phyloP scores from a whole-genome alignment of 1,284 basidiomycete genomes.

The Inonotus obliquus region DNA sequence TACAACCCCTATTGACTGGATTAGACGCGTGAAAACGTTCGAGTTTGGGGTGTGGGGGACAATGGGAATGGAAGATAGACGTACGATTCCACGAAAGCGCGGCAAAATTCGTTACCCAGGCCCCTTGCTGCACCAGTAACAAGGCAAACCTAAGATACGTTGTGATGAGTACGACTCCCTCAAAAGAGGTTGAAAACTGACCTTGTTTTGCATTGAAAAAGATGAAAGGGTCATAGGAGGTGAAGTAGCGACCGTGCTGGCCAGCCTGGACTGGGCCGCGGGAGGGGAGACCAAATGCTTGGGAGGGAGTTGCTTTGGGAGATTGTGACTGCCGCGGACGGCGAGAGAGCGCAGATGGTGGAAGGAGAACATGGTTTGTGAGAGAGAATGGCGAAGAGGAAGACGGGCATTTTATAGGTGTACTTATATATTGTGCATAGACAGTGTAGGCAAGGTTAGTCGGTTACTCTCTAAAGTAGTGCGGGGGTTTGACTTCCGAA shows the following conservation, averaged over 20 bases:
- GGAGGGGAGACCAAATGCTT: background rate
- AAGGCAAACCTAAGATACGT: constrained; percentile 66
- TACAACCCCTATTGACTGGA: constrained; percentile 60
- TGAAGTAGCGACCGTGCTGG: constrained; percentile 20
- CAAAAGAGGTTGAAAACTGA: constrained; percentile 23
- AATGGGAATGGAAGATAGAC: constrained; percentile 26
- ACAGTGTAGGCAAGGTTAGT: background rate
- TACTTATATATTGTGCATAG: background rate
- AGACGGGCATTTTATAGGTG: background rate
- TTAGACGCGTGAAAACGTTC: background rate
- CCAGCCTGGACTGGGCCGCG: background rate
- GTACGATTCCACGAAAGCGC: constrained; percentile 83
- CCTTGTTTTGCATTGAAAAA: constrained; percentile 70
- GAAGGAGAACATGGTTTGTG: background rate
- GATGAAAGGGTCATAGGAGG: constrained; percentile 44
- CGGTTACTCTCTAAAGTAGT: background rate
- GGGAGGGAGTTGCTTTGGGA: background rate
- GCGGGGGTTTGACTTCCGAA: background rate
- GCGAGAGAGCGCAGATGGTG: background rate
- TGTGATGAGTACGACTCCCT: background rate
- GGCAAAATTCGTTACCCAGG: constrained; percentile 84
- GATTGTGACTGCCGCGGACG: background rate
- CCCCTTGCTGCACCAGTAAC: constrained; percentile 95
- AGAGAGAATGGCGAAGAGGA: background rate
- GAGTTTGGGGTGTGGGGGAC: background rate